Evolutionary conservation across 306 rosid species (phyloP).

Genomic region (Cucumis hystrix): DNA sequence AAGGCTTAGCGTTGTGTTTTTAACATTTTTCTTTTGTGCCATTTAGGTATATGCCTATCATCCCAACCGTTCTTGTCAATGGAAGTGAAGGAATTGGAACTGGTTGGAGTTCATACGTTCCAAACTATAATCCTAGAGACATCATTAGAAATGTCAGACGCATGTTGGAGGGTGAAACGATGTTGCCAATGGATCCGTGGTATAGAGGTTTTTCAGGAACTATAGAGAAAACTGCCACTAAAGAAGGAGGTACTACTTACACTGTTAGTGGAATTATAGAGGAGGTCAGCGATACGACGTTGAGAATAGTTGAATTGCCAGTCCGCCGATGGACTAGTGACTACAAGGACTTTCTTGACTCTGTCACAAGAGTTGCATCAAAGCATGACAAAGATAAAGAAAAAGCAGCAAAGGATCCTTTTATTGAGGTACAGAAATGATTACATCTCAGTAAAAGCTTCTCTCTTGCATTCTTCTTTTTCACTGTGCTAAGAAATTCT

Average conservation of each 20-base stretch:
- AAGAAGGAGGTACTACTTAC: constrained; percentile 44
- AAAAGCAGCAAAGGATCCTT: constrained; percentile 48
- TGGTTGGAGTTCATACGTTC: constrained; percentile 85
- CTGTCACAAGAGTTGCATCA: constrained; percentile 43
- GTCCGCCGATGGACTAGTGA: constrained; percentile 91
- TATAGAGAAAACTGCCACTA: constrained; percentile 47
- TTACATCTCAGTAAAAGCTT: background rate
- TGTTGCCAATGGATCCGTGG: constrained; percentile 98
- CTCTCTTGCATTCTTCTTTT: background rate
- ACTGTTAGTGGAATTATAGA: constrained; percentile 44
- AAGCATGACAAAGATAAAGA: constrained; percentile 46
- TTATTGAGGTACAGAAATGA: constrained; percentile 43
- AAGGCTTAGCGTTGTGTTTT: background rate
- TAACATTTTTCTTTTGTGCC: background rate
- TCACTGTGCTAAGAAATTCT: background rate
- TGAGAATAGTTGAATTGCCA: constrained; percentile 68
- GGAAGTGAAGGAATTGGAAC: constrained; percentile 97
- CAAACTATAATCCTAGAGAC: constrained; percentile 87
- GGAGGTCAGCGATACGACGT: constrained; percentile 46
- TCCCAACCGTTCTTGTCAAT: constrained; percentile 82
- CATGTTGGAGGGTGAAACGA: constrained; percentile 36
- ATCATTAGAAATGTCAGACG: constrained; percentile 65
- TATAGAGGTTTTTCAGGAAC: constrained; percentile 69
- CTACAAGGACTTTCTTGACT: constrained; percentile 73
- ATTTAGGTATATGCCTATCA: constrained; percentile 70